These are phyloP conservation scores for Collybia nuda DNA, from an alignment of 768 basidiomycete genomes.

Conservation along the genomic window DNA sequence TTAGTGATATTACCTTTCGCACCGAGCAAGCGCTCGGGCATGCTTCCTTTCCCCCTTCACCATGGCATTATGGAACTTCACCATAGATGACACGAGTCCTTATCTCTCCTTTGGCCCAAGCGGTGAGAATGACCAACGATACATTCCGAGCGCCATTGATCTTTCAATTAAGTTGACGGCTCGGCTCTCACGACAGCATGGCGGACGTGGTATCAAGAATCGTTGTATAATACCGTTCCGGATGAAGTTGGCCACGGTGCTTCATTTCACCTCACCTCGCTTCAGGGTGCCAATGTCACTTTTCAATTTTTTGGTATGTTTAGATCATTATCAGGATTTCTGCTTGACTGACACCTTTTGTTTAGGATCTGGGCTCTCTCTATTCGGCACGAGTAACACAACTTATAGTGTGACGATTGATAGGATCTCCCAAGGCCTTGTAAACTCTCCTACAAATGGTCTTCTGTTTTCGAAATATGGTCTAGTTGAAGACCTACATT, in stretches of 20 bases:
- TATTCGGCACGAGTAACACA: slow-evolving; percentile 11
- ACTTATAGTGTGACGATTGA: slow-evolving; percentile 16
- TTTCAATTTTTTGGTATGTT: slow-evolving; percentile 16
- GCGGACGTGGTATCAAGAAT: slow-evolving; percentile 13
- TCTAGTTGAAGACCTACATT: slow-evolving; percentile 10
- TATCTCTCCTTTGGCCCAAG: slow-evolving; percentile 14
- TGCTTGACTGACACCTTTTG: neutral
- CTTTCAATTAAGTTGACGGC: slow-evolving; percentile 7
- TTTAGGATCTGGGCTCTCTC: slow-evolving; percentile 11
- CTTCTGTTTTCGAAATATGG: slow-evolving; percentile 12
- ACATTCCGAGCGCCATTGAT: neutral
- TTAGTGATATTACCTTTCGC: neutral
- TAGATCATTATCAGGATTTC: neutral
- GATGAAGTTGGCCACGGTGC: slow-evolving; percentile 10
- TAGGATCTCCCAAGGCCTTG: slow-evolving; percentile 2
- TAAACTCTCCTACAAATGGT: neutral
- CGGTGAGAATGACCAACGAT: slow-evolving; percentile 6
- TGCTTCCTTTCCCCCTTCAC: slow-evolving; percentile 6
- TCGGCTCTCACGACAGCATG: slow-evolving; percentile 5
- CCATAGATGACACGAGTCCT: slow-evolving; percentile 17
- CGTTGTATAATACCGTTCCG: slow-evolving; percentile 5
- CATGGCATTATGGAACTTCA: slow-evolving; percentile 20
- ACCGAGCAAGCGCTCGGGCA: slow-evolving; percentile 4
- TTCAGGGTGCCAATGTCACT: slow-evolving; percentile 10
- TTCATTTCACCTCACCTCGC: slow-evolving; percentile 15